A percentile compares a stretch with the other conserved stretches of the same genome.
These are phyloP conservation scores for Tetracladium maxilliforme DNA, from an alignment of 2,329 filamentous ascomycete species.

Conservation along the genomic window DNA sequence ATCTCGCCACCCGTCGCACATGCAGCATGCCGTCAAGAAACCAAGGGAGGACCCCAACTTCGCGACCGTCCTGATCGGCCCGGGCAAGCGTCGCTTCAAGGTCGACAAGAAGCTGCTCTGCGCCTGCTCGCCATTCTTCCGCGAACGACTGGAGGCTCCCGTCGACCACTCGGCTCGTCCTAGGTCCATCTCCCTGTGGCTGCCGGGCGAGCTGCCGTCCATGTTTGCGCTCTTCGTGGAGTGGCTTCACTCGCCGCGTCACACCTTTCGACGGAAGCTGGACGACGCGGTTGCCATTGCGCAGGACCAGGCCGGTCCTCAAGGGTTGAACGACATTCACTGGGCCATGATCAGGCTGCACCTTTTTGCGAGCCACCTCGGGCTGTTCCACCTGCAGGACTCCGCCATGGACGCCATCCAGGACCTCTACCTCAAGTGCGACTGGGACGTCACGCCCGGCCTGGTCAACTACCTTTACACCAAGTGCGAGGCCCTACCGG, in stretches of 20 bases:
- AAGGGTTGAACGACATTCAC: constrained; percentile 25
- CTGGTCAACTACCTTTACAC: constrained; percentile 37
- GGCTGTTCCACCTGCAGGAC: constrained; percentile 35
- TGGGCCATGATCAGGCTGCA: constrained; percentile 42
- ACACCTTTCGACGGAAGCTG: too few species aligned
- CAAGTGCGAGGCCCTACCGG: constrained; percentile 31
- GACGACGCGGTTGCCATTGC: too few species aligned
- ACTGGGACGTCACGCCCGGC: constrained; percentile 39
- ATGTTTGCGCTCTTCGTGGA: constrained; percentile 36
- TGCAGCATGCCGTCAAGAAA: too few species aligned
- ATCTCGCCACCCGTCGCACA: background rate
- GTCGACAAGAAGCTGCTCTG: constrained; percentile 30
- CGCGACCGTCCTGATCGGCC: constrained; percentile 25
- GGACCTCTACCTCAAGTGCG: constrained; percentile 40
- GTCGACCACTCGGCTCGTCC: constrained; percentile 8
- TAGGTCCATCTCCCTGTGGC: constrained; percentile 13
- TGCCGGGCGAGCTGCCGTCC: constrained; percentile 29
- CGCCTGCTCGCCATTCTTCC: constrained; percentile 31
- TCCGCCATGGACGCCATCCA: constrained; percentile 41
- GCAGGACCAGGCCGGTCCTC: constrained; percentile 8
- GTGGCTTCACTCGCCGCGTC: too few species aligned
- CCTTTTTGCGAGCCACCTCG: constrained; percentile 37
- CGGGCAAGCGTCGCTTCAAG: constrained; percentile 23
- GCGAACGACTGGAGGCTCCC: constrained; percentile 24
- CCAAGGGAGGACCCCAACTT: too few species aligned